A percentile compares a stretch with the other conserved stretches of the same genome.
These are phyloP conservation scores for Boletus tomentosulus DNA, from an alignment of 768 basidiomycete genomes.

Conservation along the genomic window DNA sequence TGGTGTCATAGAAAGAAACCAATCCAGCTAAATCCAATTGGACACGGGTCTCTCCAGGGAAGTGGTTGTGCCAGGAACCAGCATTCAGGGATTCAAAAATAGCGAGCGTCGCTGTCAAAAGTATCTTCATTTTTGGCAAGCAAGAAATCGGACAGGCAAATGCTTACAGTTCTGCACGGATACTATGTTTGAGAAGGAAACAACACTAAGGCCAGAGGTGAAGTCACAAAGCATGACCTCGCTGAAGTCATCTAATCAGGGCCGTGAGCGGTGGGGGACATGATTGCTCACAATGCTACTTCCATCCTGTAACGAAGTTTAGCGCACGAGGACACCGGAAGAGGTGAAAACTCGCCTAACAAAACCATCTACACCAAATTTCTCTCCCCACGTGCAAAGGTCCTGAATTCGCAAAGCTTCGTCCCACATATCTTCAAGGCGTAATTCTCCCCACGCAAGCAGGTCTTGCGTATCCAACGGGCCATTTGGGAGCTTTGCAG, in stretches of 20 bases:
- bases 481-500: slow-evolving; percentile 29
- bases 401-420: slow-evolving; percentile 25
- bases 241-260: slow-evolving; percentile 20
- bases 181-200: slow-evolving; percentile 36
- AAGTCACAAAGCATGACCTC: slow-evolving; percentile 53
- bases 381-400: slow-evolving; percentile 33
- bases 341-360: slow-evolving; percentile 19
- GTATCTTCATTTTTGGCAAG: not conserved
- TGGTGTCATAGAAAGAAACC: slow-evolving; percentile 33
- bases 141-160: not conserved
- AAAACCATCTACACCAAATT: slow-evolving; percentile 32
- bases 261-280: not conserved
- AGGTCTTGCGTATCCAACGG: slow-evolving; percentile 35
- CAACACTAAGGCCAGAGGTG: slow-evolving; percentile 34
- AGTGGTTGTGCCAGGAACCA: slow-evolving; percentile 27
- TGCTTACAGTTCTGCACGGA: not conserved
- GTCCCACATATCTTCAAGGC: slow-evolving; percentile 13
- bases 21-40: slow-evolving; percentile 29
- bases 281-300: slow-evolving; percentile 41
- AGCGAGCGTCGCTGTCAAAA: not conserved
- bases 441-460: slow-evolving; percentile 26
- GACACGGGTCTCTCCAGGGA: slow-evolving; percentile 33
- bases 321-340: not conserved
- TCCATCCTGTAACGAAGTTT: slow-evolving; percentile 35
- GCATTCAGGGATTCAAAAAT: slow-evolving; percentile 10